Conservation (phyloP, 306 rosid species). For the Rosa persica region DNA sequence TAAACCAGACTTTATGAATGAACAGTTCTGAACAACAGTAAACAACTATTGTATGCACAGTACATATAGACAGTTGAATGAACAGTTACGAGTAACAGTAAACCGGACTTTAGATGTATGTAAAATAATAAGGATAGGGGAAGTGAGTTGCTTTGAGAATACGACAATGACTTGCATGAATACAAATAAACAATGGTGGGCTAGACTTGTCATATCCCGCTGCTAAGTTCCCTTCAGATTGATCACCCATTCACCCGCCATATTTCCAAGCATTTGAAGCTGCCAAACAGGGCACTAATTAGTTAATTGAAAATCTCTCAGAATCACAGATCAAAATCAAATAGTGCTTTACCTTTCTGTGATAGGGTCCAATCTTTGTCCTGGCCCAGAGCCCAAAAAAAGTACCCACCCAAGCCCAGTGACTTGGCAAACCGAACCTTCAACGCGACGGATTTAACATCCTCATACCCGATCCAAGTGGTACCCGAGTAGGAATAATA, state of each 20-base stretch:
- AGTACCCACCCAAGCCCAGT: constrained; percentile 63
- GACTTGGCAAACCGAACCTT: constrained; percentile 54
- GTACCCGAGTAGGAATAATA: constrained; percentile 53
- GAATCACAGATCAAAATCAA: neutral
- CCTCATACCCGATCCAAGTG: constrained; percentile 82
- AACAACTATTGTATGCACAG: too few relatives aligned
- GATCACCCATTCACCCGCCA: constrained; percentile 12
- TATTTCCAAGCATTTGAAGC: constrained; percentile 56
- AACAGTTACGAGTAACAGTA: too few relatives aligned
- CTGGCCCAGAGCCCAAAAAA: constrained; percentile 77
- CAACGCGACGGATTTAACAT: constrained; percentile 35
- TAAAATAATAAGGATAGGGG: too few relatives aligned
- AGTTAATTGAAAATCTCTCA: neutral
- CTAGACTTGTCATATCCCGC: neutral
- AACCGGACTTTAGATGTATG: too few relatives aligned
- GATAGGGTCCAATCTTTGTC: constrained; percentile 71
- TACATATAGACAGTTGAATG: too few relatives aligned
- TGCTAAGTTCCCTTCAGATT: neutral
- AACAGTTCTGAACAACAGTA: too few relatives aligned
- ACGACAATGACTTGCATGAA: too few relatives aligned
- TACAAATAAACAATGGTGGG: too few relatives aligned
- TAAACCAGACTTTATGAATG: too few relatives aligned
- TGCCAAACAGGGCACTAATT: constrained; percentile 28
- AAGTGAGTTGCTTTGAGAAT: too few relatives aligned
- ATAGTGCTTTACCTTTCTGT: constrained; percentile 36